Percentiles rank a stretch among this genome's conserved stretches.
phyloP scores from a whole-genome alignment of 2,329 filamentous ascomycete genomes.

The Chaetomium olivaceum region DNA sequence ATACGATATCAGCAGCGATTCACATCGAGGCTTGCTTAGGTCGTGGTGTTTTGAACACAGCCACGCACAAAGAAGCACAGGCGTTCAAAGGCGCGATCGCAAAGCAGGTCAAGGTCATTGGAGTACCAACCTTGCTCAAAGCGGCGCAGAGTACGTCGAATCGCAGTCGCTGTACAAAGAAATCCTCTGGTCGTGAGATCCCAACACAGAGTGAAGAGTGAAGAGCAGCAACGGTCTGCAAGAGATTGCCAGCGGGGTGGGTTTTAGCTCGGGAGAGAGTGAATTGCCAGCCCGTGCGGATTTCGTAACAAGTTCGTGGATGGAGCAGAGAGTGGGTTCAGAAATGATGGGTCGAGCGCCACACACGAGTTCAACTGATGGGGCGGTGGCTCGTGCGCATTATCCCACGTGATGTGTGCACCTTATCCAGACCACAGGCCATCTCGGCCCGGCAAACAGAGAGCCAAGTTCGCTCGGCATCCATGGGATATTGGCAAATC shows the following conservation, averaged over 20 bases:
- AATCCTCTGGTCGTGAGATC: background rate
- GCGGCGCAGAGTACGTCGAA: background rate
- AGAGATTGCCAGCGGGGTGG: background rate
- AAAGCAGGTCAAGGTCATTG: background rate
- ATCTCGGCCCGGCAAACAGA: background rate
- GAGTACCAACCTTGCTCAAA: background rate
- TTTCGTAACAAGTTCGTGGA: constrained; percentile 9
- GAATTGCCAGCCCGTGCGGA: constrained; percentile 11
- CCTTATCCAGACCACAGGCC: no score
- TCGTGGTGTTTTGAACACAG: background rate
- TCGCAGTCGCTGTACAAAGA: background rate
- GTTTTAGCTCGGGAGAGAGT: background rate
- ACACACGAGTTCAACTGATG: background rate
- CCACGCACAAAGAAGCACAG: background rate
- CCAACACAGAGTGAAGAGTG: background rate
- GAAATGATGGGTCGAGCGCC: background rate
- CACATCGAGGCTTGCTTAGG: background rate
- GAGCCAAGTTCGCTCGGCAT: no score
- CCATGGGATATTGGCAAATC: no score
- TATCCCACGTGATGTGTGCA: background rate
- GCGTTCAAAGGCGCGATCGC: background rate
- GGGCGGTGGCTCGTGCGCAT: background rate
- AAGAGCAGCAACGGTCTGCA: background rate
- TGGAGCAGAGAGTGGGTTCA: constrained; percentile 1
- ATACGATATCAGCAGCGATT: background rate